Percentiles rank a stretch among this genome's conserved stretches.
phyloP scores from a whole-genome alignment of 2,329 filamentous ascomycete genomes.

The Penicillium sp. region DNA sequence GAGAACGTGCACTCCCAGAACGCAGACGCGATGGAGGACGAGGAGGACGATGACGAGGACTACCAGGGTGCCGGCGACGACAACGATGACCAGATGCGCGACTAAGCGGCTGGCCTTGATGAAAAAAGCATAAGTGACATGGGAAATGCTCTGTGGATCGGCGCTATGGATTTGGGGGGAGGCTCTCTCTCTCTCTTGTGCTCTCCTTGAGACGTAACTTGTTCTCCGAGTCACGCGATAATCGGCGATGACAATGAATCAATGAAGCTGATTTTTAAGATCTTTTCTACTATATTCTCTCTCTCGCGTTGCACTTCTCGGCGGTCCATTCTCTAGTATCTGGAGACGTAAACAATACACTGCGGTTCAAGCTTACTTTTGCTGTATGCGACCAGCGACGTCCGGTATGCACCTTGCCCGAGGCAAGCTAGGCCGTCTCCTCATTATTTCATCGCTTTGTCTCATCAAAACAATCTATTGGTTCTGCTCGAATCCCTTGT shows the following conservation, averaged over 20 bases:
- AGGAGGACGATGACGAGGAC: slow-evolving; percentile 52
- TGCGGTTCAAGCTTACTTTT: neutral
- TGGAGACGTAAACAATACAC: neutral
- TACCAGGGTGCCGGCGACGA: slow-evolving; percentile 23
- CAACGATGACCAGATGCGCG: slow-evolving; percentile 43
- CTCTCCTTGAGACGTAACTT: slow-evolving; percentile 3
- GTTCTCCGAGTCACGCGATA: slow-evolving; percentile 1
- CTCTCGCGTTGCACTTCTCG: neutral
- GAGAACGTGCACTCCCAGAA: slow-evolving; percentile 82
- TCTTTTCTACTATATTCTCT: neutral
- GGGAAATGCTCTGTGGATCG: slow-evolving; percentile 18
- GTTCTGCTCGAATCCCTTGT: neutral
- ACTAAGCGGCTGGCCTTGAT: slow-evolving; percentile 24
- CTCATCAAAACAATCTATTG: neutral
- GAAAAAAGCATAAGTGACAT: slow-evolving; percentile 15
- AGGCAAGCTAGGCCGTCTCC: neutral
- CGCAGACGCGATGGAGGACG: slow-evolving; percentile 62
- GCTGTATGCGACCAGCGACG: neutral
- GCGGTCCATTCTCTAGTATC: neutral
- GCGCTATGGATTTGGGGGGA: slow-evolving; percentile 16
- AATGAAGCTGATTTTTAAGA: slow-evolving; percentile 12
- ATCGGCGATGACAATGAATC: slow-evolving; percentile 19
- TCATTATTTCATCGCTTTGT: neutral
- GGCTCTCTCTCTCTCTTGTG: slow-evolving; percentile 5
- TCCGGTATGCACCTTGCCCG: neutral